phyloP scores from a whole-genome alignment of 2,329 filamentous ascomycete species.

The Aspergillus tamarii region DNA sequence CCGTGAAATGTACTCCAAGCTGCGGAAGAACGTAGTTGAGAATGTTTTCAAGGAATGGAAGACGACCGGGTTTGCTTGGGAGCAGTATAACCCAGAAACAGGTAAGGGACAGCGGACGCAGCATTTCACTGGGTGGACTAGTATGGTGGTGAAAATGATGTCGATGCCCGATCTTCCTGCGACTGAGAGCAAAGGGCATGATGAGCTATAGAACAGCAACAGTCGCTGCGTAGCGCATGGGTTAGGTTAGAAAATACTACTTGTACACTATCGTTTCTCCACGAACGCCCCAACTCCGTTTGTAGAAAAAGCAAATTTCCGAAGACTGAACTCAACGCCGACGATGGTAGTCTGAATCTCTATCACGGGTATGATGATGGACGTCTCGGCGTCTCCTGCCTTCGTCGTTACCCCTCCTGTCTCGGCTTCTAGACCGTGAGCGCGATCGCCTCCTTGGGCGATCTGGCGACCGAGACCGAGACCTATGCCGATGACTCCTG shows the following conservation, averaged over 20 bases:
- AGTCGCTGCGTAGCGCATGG: slow-evolving; percentile 16
- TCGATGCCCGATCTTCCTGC: slow-evolving; percentile 74
- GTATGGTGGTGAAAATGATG: slow-evolving; percentile 96
- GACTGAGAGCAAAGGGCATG: slow-evolving; percentile 39
- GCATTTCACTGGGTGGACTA: slow-evolving; percentile 99
- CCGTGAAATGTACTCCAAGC: slow-evolving; percentile 70
- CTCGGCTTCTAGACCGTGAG: slow-evolving; percentile 35
- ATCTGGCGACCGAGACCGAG: slow-evolving; percentile 33
- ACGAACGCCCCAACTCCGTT: slow-evolving; percentile 19
- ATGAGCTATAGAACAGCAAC: slow-evolving; percentile 50
- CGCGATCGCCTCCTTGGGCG: slow-evolving; percentile 28
- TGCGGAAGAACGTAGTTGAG: slow-evolving; percentile 82
- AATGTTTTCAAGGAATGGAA: slow-evolving; percentile 88
- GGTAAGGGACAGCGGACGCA: slow-evolving; percentile 93
- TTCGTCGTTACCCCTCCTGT: slow-evolving; percentile 28
- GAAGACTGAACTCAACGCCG: slow-evolving; percentile 25
- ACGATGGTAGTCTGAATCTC: slow-evolving; percentile 28
- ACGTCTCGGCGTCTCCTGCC: slow-evolving; percentile 30
- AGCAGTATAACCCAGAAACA: slow-evolving; percentile 95
- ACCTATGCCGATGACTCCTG: slow-evolving; percentile 38
- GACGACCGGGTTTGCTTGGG: slow-evolving; percentile 95
- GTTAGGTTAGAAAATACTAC: slow-evolving; percentile 12
- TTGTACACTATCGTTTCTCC: slow-evolving; percentile 17
- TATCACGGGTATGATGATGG: slow-evolving; percentile 30
- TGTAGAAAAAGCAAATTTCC: slow-evolving; percentile 6